Percentiles rank a stretch among this genome's conserved stretches.
Conservation (phyloP, 257 asterid genomes). For the Gentiana straminea region DNA sequence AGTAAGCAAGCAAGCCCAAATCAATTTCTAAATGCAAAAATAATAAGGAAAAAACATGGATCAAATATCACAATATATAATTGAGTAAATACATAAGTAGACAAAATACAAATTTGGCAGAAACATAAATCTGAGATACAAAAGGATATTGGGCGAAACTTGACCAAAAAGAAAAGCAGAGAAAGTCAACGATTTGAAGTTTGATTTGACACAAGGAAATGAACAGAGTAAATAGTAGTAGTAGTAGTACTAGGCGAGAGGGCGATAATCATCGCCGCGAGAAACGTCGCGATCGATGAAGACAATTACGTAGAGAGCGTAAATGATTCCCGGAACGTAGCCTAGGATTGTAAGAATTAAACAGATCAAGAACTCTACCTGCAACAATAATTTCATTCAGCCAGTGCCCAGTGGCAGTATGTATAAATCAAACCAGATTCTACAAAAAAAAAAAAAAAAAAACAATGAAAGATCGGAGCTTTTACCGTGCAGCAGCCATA, state of each 20-base stretch:
- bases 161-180: not conserved
- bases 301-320: constrained; percentile 58
- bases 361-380: constrained; percentile 60
- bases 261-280: constrained; percentile 16
- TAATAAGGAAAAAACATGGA: no score
- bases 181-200: not conserved
- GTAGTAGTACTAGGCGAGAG: constrained; percentile 16
- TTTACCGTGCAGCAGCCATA: constrained; percentile 31
- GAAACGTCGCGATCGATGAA: constrained; percentile 47
- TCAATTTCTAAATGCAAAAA: no score
- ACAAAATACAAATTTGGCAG: no score
- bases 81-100: no score
- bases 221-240: not conserved
- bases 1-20: no score
- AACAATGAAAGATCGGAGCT: not conserved
- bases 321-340: constrained; percentile 61
- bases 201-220: not conserved
- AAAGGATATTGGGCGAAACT: no score
- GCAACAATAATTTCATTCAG: constrained; percentile 8
- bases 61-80: no score
- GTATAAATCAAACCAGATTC: not conserved
- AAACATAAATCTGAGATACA: not conserved
- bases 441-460: not conserved
- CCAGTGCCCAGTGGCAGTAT: not conserved
- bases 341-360: constrained; percentile 58